These are phyloP conservation scores for Funneliformis geosporum DNA, from an alignment of 192 early-diverging fungal species.

Conservation along the genomic window DNA sequence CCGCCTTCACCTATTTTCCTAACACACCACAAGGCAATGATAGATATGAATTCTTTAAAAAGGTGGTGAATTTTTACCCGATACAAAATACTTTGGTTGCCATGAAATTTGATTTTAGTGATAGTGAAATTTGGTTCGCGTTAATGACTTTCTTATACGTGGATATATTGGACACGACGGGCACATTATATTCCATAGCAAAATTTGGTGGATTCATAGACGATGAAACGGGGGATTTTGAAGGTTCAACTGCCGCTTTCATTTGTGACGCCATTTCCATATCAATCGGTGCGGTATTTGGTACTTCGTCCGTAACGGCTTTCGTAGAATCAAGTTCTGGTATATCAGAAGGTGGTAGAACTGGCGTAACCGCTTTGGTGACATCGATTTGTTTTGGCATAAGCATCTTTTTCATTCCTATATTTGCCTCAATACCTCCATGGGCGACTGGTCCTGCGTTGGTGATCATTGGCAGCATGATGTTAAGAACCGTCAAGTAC, in stretches of 20 bases:
- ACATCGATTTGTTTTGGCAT: conserved; percentile 72
- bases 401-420: conserved; percentile 78
- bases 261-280: conserved; percentile 70
- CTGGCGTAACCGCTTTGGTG: conserved; percentile 75
- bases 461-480: conserved; percentile 78
- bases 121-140: conserved; percentile 73
- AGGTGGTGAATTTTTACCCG: conserved; percentile 66
- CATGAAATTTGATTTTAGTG: conserved; percentile 65
- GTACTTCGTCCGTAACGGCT: conserved; percentile 74
- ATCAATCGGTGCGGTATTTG: conserved; percentile 68
- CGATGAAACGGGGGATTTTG: conserved; percentile 72
- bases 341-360: conserved; percentile 81
- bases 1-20: conserved; percentile 75
- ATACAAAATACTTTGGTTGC: conserved; percentile 57
- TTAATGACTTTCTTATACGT: conserved; percentile 84
- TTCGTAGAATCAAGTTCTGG: conserved; percentile 85
- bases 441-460: conserved; percentile 85
- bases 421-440: conserved; percentile 82
- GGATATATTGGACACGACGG: conserved; percentile 85
- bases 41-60: conserved; percentile 70
- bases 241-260: conserved; percentile 75
- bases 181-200: conserved; percentile 83
- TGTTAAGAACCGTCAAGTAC: conserved; percentile 64
- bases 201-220: conserved; percentile 79
- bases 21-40: conserved; percentile 60